Evolutionary conservation across 148 eudicot species (phyloP).

Genomic region (Salicornia ramosissima): DNA sequence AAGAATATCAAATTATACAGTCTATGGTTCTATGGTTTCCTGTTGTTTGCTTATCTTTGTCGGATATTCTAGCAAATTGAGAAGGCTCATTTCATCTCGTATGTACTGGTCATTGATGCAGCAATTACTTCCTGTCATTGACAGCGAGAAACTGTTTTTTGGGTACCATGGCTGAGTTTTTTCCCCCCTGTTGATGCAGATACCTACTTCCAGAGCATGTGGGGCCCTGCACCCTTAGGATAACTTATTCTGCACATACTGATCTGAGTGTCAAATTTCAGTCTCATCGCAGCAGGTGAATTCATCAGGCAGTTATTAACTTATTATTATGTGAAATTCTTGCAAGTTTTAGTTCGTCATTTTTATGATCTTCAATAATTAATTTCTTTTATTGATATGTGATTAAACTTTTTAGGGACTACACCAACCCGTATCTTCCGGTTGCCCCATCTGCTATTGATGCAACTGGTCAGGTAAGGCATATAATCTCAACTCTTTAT

Average conservation of each 20-base stretch:
- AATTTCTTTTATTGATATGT: background rate
- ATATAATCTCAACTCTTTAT: background rate
- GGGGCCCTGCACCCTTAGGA: constrained; percentile 72
- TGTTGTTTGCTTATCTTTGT: too few relatives aligned
- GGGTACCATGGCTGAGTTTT: constrained; percentile 5
- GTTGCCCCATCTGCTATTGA: constrained; percentile 95
- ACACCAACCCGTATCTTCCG: constrained; percentile 86
- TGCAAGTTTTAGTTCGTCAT: background rate
- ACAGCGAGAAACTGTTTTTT: background rate
- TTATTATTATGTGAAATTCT: background rate
- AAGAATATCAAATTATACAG: too few relatives aligned
- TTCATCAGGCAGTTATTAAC: constrained; percentile 4
- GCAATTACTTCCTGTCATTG: background rate
- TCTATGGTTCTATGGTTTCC: too few relatives aligned
- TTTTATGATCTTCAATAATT: background rate
- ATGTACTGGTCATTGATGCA: background rate
- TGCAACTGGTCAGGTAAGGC: constrained; percentile 80
- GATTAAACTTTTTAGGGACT: constrained; percentile 60
- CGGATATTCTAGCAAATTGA: too few relatives aligned
- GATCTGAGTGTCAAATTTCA: constrained; percentile 96
- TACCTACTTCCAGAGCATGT: constrained; percentile 83
- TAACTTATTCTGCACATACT: constrained; percentile 91
- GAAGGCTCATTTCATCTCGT: too few relatives aligned
- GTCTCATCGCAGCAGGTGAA: constrained; percentile 92
- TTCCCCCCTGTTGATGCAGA: constrained; percentile 24